Base-by-base conservation (phyloP, 371 early-diverging fungal genomes). In the Mortierella sp. region DNA sequence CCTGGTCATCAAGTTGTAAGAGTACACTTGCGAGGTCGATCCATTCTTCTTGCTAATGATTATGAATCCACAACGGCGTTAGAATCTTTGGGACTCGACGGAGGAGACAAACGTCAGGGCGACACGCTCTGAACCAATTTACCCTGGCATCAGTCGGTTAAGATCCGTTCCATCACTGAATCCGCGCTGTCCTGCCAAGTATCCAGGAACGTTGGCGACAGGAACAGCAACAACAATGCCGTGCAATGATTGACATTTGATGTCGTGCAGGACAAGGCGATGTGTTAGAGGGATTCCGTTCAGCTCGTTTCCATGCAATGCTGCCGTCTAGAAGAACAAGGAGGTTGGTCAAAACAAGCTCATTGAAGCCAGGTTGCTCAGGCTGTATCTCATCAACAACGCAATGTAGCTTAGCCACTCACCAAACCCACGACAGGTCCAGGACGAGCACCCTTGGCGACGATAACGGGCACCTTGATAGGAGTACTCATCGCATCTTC, bases 241-340 rank as follows among this genome's bases (percentile, higher is more conserved):
- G 50, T 86, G 86, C 22, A 96, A 84, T 9, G 84, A 82, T 50
- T 82, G 71, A 21, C 90, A 87, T 54, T 91, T 86, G 29, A 96
- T 88, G 63, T 95, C 95, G 14, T 87, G 85, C 25, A 93, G 85
- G 27, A 94, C 91, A 60, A 88, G 82, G 48, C 93, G 87, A 71
- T 96, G 96, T 39, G 95, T 95, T 67, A 94, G 87, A 8, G 95
- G 95, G 21, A 96, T 93, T 31, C 96, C 96, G 66, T 96, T 96
- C 53, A 96, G 83, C 65, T 96, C 96, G 68, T 96, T 95, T 55
- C 96, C 95, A 69, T 96, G 96, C 16, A 95, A 85, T 2, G 93
- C 96, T 58, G 88, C 90, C 2, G 91, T 91, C 63, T 78, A 55
- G 31, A 25, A 47, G 24, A 3, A 22, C 3, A 8, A 21, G 8